These are phyloP conservation scores for Podila minutissima DNA, from an alignment of 192 early-diverging fungal species.

Conservation along the genomic window DNA sequence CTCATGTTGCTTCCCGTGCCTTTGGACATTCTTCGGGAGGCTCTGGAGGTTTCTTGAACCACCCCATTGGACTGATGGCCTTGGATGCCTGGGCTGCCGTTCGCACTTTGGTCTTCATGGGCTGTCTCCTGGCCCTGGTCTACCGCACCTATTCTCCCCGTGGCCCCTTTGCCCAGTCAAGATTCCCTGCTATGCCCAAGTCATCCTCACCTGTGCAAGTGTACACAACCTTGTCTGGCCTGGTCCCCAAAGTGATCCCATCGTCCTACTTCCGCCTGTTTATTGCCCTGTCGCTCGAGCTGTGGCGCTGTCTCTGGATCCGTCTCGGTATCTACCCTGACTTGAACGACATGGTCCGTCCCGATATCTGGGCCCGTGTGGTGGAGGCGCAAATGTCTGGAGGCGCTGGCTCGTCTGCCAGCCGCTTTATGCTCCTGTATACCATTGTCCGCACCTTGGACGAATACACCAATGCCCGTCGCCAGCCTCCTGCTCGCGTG, in stretches of 20 bases:
- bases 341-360: conserved; percentile 48
- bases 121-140: conserved; percentile 36
- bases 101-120: conserved; percentile 42
- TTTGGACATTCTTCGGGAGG: conserved; percentile 7
- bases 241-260: conserved; percentile 39
- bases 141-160: conserved; percentile 45
- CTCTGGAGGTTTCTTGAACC: background rate
- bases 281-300: conserved; percentile 29
- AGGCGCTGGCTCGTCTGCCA: conserved; percentile 30
- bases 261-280: conserved; percentile 42
- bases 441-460: conserved; percentile 47
- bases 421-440: conserved; percentile 46
- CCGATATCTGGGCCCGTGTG: conserved; percentile 50
- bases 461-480: conserved; percentile 49
- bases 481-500: conserved; percentile 46
- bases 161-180: conserved; percentile 39
- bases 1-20: conserved; percentile 1
- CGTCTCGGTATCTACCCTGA: conserved; percentile 49
- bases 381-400: conserved; percentile 48
- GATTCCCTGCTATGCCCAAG: conserved; percentile 42
- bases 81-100: conserved; percentile 47
- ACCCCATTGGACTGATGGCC: conserved; percentile 15
- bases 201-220: conserved; percentile 28
- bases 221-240: conserved; percentile 33
- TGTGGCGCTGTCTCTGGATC: conserved; percentile 51